Evolutionary conservation across 129 eudicot genomes (phyloP).

Genomic region (Cynara cardunculus): DNA sequence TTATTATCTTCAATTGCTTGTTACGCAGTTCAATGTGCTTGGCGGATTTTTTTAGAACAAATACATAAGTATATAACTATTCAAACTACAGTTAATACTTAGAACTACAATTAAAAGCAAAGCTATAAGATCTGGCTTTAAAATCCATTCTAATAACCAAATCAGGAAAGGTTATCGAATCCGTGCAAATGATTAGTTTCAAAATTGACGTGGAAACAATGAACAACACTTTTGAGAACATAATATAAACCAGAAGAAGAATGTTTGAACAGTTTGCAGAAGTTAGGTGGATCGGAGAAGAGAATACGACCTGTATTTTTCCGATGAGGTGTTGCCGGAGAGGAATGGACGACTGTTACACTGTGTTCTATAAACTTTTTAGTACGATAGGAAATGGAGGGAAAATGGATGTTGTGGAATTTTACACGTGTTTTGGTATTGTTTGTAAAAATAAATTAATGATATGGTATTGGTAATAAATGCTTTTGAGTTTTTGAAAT

Average conservation of each 20-base stretch:
- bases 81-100: neutral
- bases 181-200: neutral
- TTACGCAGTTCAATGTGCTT: neutral
- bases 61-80: neutral
- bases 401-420: too few relatives aligned
- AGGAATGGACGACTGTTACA: neutral
- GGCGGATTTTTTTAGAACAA: neutral
- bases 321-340: neutral
- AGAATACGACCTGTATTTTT: neutral
- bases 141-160: neutral
- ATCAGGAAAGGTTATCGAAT: neutral
- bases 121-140: neutral
- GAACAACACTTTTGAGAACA: neutral
- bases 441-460: too few relatives aligned
- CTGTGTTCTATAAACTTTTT: too few relatives aligned
- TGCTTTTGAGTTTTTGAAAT: too few relatives aligned
- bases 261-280: neutral
- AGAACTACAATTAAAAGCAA: neutral
- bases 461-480: too few relatives aligned
- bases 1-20: neutral
- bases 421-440: too few relatives aligned
- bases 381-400: too few relatives aligned
- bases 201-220: neutral
- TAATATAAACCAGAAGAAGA: neutral
- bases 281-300: neutral